These are phyloP conservation scores for Cladosporium phlei DNA, from an alignment of 2,329 filamentous ascomycete species.

Conservation along the genomic window DNA sequence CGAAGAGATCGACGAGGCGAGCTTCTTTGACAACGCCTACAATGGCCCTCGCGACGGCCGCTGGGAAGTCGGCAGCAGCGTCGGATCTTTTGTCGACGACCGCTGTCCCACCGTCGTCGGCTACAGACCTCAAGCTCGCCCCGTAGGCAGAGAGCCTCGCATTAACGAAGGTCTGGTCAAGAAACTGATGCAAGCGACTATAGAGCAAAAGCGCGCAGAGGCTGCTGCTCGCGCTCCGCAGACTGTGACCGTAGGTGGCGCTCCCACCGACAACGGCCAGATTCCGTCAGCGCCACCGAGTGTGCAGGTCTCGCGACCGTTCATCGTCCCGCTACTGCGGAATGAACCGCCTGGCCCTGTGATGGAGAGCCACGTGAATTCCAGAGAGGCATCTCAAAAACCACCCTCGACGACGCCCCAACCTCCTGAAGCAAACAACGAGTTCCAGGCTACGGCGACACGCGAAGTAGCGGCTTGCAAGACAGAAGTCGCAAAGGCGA, in stretches of 20 bases:
- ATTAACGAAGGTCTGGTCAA: neutral
- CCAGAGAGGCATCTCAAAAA: too few species aligned
- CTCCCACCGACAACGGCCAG: too few species aligned
- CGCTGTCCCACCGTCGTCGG: conserved; percentile 16
- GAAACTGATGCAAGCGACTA: conserved; percentile 19
- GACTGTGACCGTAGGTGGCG: too few species aligned
- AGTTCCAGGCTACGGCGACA: too few species aligned
- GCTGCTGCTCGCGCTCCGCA: too few species aligned
- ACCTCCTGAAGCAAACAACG: too few species aligned
- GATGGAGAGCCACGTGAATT: too few species aligned
- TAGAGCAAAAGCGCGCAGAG: conserved; percentile 19
- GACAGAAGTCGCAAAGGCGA: too few species aligned
- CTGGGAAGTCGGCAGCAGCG: conserved; percentile 17
- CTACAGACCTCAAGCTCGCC: neutral
- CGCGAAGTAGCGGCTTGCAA: too few species aligned
- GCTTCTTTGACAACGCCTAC: conserved; percentile 11
- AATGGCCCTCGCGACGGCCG: conserved; percentile 19
- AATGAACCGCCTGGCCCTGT: neutral
- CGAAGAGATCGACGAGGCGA: neutral
- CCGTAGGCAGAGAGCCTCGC: conserved; percentile 4
- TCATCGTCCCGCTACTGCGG: conserved; percentile 1
- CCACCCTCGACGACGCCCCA: too few species aligned
- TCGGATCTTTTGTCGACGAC: conserved; percentile 26
- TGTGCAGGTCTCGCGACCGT: conserved; percentile 6
- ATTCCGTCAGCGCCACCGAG: conserved; percentile 1